Evolutionary conservation across 2,329 filamentous ascomycete genomes (phyloP), one percentile per base, ranked within the genome.

Genomic region (Pseudocercospora fuligena): DNA sequence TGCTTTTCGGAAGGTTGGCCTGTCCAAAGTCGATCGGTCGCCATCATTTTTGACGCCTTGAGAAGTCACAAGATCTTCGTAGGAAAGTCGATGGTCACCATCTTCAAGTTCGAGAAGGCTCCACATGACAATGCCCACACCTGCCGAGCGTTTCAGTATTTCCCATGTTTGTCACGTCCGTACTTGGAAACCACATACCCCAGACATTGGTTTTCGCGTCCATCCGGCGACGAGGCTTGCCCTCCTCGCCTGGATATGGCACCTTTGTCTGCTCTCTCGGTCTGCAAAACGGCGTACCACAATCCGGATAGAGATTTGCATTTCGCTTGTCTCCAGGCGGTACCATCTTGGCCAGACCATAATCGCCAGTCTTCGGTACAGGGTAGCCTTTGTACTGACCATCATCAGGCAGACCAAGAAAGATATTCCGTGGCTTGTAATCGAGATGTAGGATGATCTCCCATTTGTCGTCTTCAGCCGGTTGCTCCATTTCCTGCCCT

Each of bases 391-490:
- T 40, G 46, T 54, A 68, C 5, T 29, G 19, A 5, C 47, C 46
- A 23, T 31, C 54, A 19, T 63, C 47, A 31, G 56, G 58, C 6
- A 49, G n/a, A 25, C 57, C 61, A 12, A 68, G 46, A 60, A 70
- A 70, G 27, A 66, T 43, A 14, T 69, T 69, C 16, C 43, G 31
- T 5, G 54, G 25, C 27, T 67, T 70, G 46, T 64, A 56, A 36
- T 71, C 70, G 5, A 68, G 64, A 19, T 71, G 70, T 3, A 70
- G 62, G 19, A 70, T 71, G 16, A 57, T 9, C 2, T 21, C 47
- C 68, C 68, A 70, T 2, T 46, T 23, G 16, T 60, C 36, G 5
- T 57, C n/a, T 6, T 63, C 16, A 29, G 62, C 49, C 33, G 67
- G 69, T 2, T 61, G 51, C 43, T 68, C 62, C 63, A 72, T 67